These are phyloP conservation scores for Prunus yedoensis DNA, from an alignment of 331 rosid genomes.

Conservation along the genomic window DNA sequence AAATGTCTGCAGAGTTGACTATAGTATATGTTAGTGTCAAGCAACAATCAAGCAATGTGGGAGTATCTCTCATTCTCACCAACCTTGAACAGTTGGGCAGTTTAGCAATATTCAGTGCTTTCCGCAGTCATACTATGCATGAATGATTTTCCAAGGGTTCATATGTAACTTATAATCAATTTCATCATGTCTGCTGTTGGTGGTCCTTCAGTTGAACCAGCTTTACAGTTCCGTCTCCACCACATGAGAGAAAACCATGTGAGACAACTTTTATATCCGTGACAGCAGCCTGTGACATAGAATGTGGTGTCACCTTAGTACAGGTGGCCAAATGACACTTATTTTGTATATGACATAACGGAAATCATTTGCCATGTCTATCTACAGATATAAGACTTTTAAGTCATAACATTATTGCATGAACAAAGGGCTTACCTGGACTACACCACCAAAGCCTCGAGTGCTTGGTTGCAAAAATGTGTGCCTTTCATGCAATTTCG, in stretches of 20 bases:
- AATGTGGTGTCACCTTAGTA: conserved; percentile 29
- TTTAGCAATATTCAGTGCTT: neutral
- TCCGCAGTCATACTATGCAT: neutral
- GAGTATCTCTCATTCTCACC: neutral
- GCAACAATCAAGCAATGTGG: neutral
- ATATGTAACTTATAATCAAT: neutral
- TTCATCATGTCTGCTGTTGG: conserved; percentile 27
- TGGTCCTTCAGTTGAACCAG: conserved; percentile 52
- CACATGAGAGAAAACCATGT: conserved; percentile 80
- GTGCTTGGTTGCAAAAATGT: conserved; percentile 83
- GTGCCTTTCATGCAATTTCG: conserved; percentile 85
- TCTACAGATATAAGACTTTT: neutral
- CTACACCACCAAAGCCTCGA: conserved; percentile 78
- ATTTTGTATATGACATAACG: neutral
- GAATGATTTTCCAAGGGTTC: neutral
- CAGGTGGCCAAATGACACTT: neutral
- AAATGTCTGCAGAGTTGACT: neutral
- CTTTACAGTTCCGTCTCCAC: conserved; percentile 86
- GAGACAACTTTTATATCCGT: conserved; percentile 79
- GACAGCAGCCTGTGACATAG: conserved; percentile 67
- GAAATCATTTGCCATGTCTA: neutral
- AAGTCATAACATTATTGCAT: neutral
- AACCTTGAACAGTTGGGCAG: neutral
- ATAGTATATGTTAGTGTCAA: neutral
- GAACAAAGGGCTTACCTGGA: conserved; percentile 54